phyloP scores from a whole-genome alignment of 257 asterid genomes.

The Przewalskia tangutica region DNA sequence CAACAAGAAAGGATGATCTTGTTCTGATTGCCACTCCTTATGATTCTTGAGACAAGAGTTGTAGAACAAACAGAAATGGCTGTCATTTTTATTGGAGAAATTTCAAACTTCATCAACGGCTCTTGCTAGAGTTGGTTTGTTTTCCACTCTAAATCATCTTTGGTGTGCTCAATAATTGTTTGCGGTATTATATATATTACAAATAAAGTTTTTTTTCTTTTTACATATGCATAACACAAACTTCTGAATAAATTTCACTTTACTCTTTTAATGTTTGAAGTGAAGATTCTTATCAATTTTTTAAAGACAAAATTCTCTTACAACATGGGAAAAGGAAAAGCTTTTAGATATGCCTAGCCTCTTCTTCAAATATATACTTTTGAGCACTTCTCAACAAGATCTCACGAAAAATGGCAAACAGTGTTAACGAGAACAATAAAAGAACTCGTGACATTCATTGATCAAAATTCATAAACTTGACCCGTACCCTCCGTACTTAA shows the following conservation, averaged over 20 bases:
- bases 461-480: not conserved
- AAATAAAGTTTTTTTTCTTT: not conserved
- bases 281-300: not conserved
- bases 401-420: no score
- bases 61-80: not conserved
- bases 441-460: not conserved
- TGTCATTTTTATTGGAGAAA: not conserved
- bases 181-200: not conserved
- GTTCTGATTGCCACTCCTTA: conserved; percentile 5
- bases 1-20: conserved; percentile 10
- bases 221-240: not conserved
- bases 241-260: not conserved
- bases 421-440: no score
- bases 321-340: not conserved
- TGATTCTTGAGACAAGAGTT: not conserved
- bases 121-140: not conserved
- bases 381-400: no score
- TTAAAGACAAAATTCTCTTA: not conserved
- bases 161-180: not conserved
- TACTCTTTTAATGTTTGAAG: not conserved
- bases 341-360: not conserved
- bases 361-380: no score
- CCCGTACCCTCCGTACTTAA: not conserved
- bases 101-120: not conserved
- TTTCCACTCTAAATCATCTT: not conserved